A percentile compares a stretch with the other conserved stretches of the same genome.
Conservation (phyloP, 2,329 filamentous ascomycete species). For the Penicillium paneum region DNA sequence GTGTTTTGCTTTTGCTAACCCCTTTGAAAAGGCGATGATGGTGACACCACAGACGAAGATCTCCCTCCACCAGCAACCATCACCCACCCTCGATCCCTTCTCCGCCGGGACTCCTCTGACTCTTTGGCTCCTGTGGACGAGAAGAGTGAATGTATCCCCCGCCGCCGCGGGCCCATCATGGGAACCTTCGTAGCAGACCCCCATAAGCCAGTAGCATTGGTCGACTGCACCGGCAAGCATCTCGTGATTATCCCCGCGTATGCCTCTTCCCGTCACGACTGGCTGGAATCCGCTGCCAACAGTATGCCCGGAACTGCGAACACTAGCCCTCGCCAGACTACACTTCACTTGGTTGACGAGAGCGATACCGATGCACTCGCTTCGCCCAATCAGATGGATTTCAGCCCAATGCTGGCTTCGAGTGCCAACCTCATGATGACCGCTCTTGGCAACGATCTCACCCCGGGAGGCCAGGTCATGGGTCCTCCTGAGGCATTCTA, state of each 20-base stretch:
- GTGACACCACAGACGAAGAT: slow-evolving; percentile 61
- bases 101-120: slow-evolving; percentile 48
- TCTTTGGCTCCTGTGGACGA: slow-evolving; percentile 46
- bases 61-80: slow-evolving; percentile 48
- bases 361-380: slow-evolving; percentile 45
- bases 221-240: slow-evolving; percentile 48
- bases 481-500: slow-evolving; percentile 75
- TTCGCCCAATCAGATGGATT: slow-evolving; percentile 36
- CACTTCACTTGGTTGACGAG: slow-evolving; percentile 42
- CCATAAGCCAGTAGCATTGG: slow-evolving; percentile 47
- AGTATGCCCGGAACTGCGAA: slow-evolving; percentile 43
- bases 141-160: slow-evolving; percentile 31
- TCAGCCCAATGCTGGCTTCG: slow-evolving; percentile 61
- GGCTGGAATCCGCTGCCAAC: slow-evolving; percentile 43
- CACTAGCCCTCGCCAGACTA: slow-evolving; percentile 42
- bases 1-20: slow-evolving; percentile 45
- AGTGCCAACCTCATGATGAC: slow-evolving; percentile 76
- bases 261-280: slow-evolving; percentile 46
- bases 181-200: slow-evolving; percentile 49
- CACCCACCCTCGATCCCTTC: slow-evolving; percentile 48
- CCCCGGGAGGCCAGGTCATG: slow-evolving; percentile 59
- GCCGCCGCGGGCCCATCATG: slow-evolving; percentile 46
- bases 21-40: slow-evolving; percentile 51
- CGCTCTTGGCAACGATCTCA: slow-evolving; percentile 56
- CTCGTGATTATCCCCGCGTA: slow-evolving; percentile 49